A percentile compares a stretch with the other conserved stretches of the same genome.
Conservation (phyloP, 768 basidiomycete species). For the Hirschioporus abietinus region DNA sequence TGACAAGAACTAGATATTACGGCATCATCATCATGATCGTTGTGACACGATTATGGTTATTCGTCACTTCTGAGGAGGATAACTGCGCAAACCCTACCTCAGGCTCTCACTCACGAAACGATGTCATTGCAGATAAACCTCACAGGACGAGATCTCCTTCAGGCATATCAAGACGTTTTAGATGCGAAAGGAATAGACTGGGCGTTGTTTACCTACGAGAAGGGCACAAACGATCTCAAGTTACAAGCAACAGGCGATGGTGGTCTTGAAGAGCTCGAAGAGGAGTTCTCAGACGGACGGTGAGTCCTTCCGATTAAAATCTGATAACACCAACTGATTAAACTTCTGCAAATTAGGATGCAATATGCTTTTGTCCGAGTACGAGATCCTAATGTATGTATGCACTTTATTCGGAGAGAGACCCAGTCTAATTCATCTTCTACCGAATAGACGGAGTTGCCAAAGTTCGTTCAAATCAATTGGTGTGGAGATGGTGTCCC, state of each 20-base stretch:
- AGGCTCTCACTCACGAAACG: not conserved
- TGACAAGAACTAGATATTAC: not conserved
- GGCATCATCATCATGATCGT: not conserved
- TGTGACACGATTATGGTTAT: not conserved
- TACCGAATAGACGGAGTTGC: conserved; percentile 58
- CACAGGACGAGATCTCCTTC: conserved; percentile 62
- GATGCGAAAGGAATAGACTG: conserved; percentile 66
- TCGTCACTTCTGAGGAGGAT: not conserved
- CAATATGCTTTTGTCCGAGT: conserved; percentile 91
- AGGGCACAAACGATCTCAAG: conserved; percentile 79
- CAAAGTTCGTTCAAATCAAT: conserved; percentile 93
- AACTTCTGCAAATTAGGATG: conserved; percentile 46
- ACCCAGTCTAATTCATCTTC: not conserved
- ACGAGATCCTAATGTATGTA: conserved; percentile 73
- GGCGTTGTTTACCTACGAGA: conserved; percentile 77
- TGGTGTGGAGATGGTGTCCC: conserved; percentile 99
- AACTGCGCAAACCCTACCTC: not conserved
- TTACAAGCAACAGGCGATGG: conserved; percentile 81
- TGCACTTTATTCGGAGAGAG: not conserved
- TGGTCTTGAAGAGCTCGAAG: conserved; percentile 86
- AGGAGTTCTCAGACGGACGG: conserved; percentile 95
- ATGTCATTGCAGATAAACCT: conserved; percentile 84
- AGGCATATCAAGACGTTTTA: conserved; percentile 73
- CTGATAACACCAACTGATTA: conserved; percentile 8
- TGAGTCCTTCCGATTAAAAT: conserved; percentile 29